Percentiles rank a stretch among this genome's conserved stretches.
phyloP scores from a whole-genome alignment of 306 rosid species.

The Cicer cuneatum region DNA sequence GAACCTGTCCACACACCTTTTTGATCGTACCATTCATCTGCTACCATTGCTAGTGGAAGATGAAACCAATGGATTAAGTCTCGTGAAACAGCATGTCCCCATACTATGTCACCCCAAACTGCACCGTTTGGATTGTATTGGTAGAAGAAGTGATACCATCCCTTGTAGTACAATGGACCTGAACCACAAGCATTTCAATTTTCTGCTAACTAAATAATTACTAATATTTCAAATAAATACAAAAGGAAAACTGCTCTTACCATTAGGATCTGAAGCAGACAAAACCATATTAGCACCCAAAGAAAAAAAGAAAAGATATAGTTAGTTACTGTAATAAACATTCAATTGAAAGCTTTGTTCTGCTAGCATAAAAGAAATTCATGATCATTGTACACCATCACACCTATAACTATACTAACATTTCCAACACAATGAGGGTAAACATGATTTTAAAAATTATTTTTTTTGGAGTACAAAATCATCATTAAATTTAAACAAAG shows the following conservation, averaged over 20 bases:
- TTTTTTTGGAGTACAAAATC: no score
- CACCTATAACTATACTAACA: no score
- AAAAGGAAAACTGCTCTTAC: conserved; percentile 48
- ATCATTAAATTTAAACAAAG: no score
- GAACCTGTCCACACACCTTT: conserved; percentile 93
- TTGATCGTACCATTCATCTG: conserved; percentile 80
- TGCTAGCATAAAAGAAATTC: background rate
- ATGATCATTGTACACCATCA: background rate
- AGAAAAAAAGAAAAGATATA: background rate
- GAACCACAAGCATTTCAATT: background rate
- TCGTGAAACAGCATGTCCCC: conserved; percentile 90
- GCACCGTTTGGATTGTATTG: conserved; percentile 56
- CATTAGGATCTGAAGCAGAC: conserved; percentile 85
- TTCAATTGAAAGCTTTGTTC: background rate
- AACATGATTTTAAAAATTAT: no score
- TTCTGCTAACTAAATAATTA: no score
- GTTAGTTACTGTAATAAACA: conserved; percentile 32
- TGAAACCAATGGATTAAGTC: conserved; percentile 93
- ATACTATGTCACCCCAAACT: conserved; percentile 84
- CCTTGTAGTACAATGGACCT: conserved; percentile 88
- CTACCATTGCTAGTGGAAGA: conserved; percentile 79
- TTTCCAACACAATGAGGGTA: no score
- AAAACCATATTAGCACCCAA: conserved; percentile 35
- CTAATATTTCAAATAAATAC: no score
- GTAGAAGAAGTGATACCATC: conserved; percentile 95